A percentile compares a stretch with the other conserved stretches of the same genome.
phyloP scores from a whole-genome alignment of 2,329 filamentous ascomycete species.

The Alternaria sp. region DNA sequence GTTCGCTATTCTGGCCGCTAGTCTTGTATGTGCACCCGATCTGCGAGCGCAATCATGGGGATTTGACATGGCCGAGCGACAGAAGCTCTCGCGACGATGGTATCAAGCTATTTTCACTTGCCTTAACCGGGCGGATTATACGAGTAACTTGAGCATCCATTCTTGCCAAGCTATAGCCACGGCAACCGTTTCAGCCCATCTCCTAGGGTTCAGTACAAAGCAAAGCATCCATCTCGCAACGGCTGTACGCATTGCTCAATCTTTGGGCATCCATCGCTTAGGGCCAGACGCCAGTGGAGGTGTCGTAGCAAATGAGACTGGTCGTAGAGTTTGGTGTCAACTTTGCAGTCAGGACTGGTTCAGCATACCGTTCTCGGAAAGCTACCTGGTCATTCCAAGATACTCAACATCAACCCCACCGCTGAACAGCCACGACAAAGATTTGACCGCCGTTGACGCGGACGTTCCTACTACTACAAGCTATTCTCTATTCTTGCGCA shows the following conservation, averaged over 20 bases:
- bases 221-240: constrained; percentile 54
- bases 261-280: constrained; percentile 53
- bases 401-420: constrained; percentile 38
- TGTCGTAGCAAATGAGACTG: constrained; percentile 33
- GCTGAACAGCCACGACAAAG: constrained; percentile 27
- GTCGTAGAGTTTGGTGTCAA: constrained; percentile 45
- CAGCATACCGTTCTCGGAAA: constrained; percentile 49
- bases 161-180: constrained; percentile 53
- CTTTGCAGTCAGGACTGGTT: constrained; percentile 52
- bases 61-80: constrained; percentile 48
- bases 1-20: not conserved
- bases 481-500: constrained; percentile 41
- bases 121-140: constrained; percentile 53
- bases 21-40: constrained; percentile 13
- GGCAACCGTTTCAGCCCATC: constrained; percentile 54
- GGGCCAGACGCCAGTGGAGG: constrained; percentile 11
- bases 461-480: constrained; percentile 36
- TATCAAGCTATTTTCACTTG: constrained; percentile 52
- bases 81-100: constrained; percentile 51
- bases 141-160: constrained; percentile 39
- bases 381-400: constrained; percentile 42
- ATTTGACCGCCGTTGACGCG: constrained; percentile 21
- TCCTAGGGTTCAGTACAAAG: constrained; percentile 53
- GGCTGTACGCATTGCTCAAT: constrained; percentile 54
- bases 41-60: constrained; percentile 47